Base-by-base conservation (phyloP, 495 filamentous ascomycete genomes). In the Aspergillus bridgeri region DNA sequence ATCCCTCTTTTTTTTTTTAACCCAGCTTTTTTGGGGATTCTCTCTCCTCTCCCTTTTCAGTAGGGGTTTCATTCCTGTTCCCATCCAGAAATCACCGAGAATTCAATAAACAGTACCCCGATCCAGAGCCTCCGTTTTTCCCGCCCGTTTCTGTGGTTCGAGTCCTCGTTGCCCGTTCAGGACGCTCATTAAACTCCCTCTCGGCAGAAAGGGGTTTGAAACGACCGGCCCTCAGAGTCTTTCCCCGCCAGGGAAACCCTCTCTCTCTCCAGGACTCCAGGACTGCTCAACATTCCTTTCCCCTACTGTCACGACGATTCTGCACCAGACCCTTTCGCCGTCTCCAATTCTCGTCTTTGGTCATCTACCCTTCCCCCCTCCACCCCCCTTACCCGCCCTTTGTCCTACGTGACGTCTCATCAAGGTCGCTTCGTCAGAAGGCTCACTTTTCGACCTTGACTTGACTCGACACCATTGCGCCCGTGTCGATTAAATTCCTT, bases 131-230 rank as follows among this genome's bases (percentile, higher is more conserved):
- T 25, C 51, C 25, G 5, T 33, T 48, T 49, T 46, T 51, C 47
- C 25, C 48, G 50, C 46, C 13, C n/a, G 19, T 22, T 21, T 50
- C 48, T 15, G 22, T 24, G 17, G 17, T 18, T 20, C 19, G 45
- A 25, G 45, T 58, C 52, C 33, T 11, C 33, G 19, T 52, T 56
- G 45, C 53, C 44, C 29, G 45, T 29, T 54, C 21, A 57, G 48
- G 54, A 45, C 43, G 33, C 53, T 56, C 55, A 57, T 59, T 55
- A 59, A 61, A 60, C 20, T 51, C 33, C 49, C 25, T 57, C 58
- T 50, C 57, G 53, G 45, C 53, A 45, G 48, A 61, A 64, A 61
- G 61, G 61, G 29, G 49, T 47, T 60, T 63, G 62, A 65, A 67
- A 67, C 62, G 48, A 23, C 59, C 59, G 48, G 56, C 48, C 53